phyloP scores from a whole-genome alignment of 2,329 filamentous ascomycete species.

The Penicillium sp. region DNA sequence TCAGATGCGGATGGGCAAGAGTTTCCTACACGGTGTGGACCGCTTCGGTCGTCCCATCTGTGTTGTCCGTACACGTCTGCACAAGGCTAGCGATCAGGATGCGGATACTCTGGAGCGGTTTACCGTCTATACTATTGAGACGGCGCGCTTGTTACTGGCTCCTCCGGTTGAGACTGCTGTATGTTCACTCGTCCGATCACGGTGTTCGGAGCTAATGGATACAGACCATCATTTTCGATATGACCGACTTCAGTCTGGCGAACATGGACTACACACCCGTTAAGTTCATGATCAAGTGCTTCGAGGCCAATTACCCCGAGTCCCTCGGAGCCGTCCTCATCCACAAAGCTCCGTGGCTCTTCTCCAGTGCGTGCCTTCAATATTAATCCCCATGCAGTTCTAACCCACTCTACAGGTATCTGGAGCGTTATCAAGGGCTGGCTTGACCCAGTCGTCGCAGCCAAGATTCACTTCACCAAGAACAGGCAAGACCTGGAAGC shows the following conservation, averaged over 20 bases:
- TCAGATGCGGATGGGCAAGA: constrained; percentile 86
- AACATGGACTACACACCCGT: constrained; percentile 99
- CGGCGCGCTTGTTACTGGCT: constrained; percentile 73
- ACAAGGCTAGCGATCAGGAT: constrained; percentile 74
- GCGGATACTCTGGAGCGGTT: constrained; percentile 78
- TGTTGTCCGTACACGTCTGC: constrained; percentile 74
- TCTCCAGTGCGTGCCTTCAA: constrained; percentile 61
- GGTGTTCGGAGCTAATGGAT: constrained; percentile 16
- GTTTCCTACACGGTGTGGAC: constrained; percentile 82
- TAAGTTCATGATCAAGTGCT: constrained; percentile 99
- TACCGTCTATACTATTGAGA: constrained; percentile 93
- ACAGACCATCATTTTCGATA: constrained; percentile 88
- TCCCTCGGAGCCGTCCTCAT: constrained; percentile 83
- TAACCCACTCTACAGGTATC: constrained; percentile 56
- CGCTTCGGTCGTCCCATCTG: constrained; percentile 81
- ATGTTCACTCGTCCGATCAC: constrained; percentile 40
- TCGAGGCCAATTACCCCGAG: constrained; percentile 97
- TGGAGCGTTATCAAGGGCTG: constrained; percentile 95
- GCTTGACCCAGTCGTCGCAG: constrained; percentile 92
- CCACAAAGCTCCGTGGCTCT: constrained; percentile 95
- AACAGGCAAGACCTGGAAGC: constrained; percentile 69
- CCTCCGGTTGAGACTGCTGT: constrained; percentile 87
- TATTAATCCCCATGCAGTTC: background rate
- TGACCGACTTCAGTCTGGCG: constrained; percentile 86
- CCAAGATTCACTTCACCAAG: constrained; percentile 90